These are phyloP conservation scores for Magnusiomyces ingens DNA, from an alignment of 1,139 yeast species.

Conservation along the genomic window DNA sequence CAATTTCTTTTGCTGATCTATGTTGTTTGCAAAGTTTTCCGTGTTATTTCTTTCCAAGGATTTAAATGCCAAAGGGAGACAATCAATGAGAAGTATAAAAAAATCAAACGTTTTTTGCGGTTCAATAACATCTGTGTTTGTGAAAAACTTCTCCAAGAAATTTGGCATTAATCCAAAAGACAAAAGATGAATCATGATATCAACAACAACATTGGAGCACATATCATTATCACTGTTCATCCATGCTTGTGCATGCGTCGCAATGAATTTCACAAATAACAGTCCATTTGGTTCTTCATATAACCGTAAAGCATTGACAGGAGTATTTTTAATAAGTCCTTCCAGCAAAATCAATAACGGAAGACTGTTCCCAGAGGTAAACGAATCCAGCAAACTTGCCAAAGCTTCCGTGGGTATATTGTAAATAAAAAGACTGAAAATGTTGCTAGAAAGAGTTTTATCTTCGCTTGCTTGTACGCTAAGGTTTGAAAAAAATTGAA, in stretches of 20 bases:
- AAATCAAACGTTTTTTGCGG: conserved; percentile 2
- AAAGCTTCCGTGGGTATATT: conserved; percentile 2
- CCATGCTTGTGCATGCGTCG: conserved; percentile 20
- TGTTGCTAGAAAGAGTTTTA: background rate
- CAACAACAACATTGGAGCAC: conserved; percentile 13
- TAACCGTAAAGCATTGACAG: conserved; percentile 11
- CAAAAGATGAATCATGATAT: conserved; percentile 14
- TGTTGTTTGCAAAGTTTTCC: background rate
- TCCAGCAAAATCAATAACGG: conserved; percentile 12
- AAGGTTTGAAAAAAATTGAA: conserved; percentile 22
- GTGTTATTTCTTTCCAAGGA: background rate
- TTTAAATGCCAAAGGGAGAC: background rate
- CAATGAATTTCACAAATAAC: conserved; percentile 15
- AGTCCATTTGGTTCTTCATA: conserved; percentile 14
- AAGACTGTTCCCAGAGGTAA: conserved; percentile 8
- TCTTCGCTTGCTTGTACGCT: conserved; percentile 9
- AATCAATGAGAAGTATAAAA: background rate
- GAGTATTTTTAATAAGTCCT: conserved; percentile 5
- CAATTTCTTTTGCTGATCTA: background rate
- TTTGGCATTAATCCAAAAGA: conserved; percentile 14
- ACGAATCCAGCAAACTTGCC: background rate
- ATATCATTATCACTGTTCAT: conserved; percentile 16
- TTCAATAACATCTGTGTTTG: background rate
- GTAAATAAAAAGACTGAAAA: conserved; percentile 13
- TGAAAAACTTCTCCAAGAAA: background rate